Percentiles rank a stretch among this genome's conserved stretches.
Evolutionary conservation across 345 rosid genomes (phyloP).

Genomic region (Pistacia vera): DNA sequence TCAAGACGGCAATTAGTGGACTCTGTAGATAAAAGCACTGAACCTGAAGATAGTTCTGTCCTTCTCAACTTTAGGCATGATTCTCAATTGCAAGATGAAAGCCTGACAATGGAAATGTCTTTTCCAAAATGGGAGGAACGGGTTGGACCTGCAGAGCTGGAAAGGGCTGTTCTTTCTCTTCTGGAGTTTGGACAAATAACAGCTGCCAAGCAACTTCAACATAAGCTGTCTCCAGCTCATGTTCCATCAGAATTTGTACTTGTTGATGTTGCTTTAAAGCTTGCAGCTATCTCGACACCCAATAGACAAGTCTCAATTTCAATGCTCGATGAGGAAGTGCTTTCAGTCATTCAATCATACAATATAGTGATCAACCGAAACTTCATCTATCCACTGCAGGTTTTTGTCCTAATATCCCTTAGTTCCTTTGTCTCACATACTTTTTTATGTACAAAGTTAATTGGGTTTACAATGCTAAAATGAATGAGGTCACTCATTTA

Average conservation of each 20-base stretch:
- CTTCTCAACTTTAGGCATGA: slow-evolving; percentile 51
- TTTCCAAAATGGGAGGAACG: slow-evolving; percentile 95
- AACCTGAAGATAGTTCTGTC: slow-evolving; percentile 59
- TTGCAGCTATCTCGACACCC: slow-evolving; percentile 76
- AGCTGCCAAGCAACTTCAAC: slow-evolving; percentile 97
- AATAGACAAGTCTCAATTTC: slow-evolving; percentile 40
- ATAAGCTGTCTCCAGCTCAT: slow-evolving; percentile 78
- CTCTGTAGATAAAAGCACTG: slow-evolving; percentile 52
- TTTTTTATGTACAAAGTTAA: slow-evolving; percentile 7
- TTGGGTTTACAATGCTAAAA: slow-evolving; percentile 9
- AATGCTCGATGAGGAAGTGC: slow-evolving; percentile 66
- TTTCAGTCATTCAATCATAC: slow-evolving; percentile 57
- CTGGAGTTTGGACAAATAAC: slow-evolving; percentile 93
- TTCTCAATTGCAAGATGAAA: slow-evolving; percentile 70
- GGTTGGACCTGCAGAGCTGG: slow-evolving; percentile 82
- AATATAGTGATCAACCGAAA: slow-evolving; percentile 40
- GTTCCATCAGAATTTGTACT: slow-evolving; percentile 73
- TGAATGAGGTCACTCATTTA: background rate
- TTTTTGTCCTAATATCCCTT: slow-evolving; percentile 27
- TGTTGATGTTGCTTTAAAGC: slow-evolving; percentile 78
- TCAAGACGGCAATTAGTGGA: slow-evolving; percentile 63
- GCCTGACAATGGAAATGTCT: slow-evolving; percentile 58
- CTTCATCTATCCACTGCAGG: slow-evolving; percentile 71
- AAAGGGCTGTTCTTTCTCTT: slow-evolving; percentile 90
- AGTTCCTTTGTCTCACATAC: slow-evolving; percentile 19